Conservation (phyloP, 2,329 filamentous ascomycete genomes). For the Blumeria graminis region DNA sequence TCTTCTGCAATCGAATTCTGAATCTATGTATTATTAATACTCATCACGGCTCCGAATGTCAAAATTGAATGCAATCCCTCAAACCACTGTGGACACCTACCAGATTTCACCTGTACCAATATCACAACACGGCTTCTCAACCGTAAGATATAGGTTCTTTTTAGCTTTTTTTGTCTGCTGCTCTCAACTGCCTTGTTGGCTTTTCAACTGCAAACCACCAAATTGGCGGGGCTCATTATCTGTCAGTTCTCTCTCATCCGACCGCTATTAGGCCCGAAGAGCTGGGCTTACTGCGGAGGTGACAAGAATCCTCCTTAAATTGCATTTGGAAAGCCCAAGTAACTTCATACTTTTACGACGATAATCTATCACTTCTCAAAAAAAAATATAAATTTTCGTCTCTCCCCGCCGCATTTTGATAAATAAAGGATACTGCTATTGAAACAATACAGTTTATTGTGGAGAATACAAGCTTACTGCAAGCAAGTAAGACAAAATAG, state of each 20-base stretch:
- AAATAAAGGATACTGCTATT: neutral
- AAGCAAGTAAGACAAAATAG: neutral
- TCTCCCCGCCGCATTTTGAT: neutral
- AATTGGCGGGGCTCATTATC: slow-evolving; percentile 74
- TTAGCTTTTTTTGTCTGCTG: neutral
- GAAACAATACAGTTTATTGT: neutral
- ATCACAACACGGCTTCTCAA: too few relatives aligned
- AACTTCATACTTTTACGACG: neutral
- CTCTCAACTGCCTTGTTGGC: neutral
- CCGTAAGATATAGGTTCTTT: too few relatives aligned
- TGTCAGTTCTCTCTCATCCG: slow-evolving; percentile 49
- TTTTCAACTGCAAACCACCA: slow-evolving; percentile 21
- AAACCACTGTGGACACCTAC: too few relatives aligned
- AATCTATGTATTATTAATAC: too few relatives aligned
- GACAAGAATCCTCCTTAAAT: slow-evolving; percentile 97
- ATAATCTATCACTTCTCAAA: neutral
- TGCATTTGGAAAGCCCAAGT: neutral
- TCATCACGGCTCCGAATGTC: too few relatives aligned
- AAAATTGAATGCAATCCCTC: too few relatives aligned
- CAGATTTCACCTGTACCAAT: too few relatives aligned
- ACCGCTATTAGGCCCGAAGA: slow-evolving; percentile 78
- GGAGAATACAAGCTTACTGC: neutral
- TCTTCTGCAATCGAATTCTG: too few relatives aligned
- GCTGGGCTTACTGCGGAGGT: slow-evolving; percentile 89
- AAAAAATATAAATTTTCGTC: neutral